Evolutionary conservation across 2,329 filamentous ascomycete genomes (phyloP), one percentile per base, ranked within the genome.

Genomic region (Fusarium odoratissimum): DNA sequence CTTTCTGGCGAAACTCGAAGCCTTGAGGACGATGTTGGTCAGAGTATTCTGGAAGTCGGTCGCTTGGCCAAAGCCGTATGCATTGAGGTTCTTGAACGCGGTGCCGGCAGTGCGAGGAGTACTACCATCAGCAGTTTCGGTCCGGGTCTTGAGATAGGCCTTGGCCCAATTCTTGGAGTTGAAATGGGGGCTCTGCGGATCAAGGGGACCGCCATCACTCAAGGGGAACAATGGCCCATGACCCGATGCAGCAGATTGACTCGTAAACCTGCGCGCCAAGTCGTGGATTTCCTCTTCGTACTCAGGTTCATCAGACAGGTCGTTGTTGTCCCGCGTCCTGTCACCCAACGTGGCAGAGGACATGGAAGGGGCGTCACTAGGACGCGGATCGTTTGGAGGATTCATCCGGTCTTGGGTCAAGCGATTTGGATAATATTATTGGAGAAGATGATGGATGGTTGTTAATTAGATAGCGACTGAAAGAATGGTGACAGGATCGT

Each of bases 41-140:
- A 91, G 86, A 60, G 89, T 86, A 82, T 90, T 90, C 75, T 93
- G 91, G 78, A 91, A 93, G 79, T 93, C 90, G 0, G 90, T 91
- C 0, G 87, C 84, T 41, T 86, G 86, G 19, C 90, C 90, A 74
- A 87, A 92, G 14, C 91, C 90, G 74, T 89, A 89, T 3, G 91
- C 89, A 69, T 87, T 91, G 49, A 93, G 82, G 74, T 92, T 86
- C 77, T 87, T 86, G 80, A 91, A 93, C 23, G 86, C 84, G n/a
- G 93, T 84, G 21, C 91, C 91, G 0, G 88, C 85, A 12, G 87
- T 88, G 69, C 90, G 87, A 75, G 88, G 88, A 16, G 81, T 79
- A 70, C 84, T 84, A 38, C 87, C 89, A 65, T 87, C 85, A 62
- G 71, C 69, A 1, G 60, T 61, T 8, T 75, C 55, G 4, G 49